Base-by-base conservation (phyloP, 495 filamentous ascomycete genomes). In the Xylaria nigripes region DNA sequence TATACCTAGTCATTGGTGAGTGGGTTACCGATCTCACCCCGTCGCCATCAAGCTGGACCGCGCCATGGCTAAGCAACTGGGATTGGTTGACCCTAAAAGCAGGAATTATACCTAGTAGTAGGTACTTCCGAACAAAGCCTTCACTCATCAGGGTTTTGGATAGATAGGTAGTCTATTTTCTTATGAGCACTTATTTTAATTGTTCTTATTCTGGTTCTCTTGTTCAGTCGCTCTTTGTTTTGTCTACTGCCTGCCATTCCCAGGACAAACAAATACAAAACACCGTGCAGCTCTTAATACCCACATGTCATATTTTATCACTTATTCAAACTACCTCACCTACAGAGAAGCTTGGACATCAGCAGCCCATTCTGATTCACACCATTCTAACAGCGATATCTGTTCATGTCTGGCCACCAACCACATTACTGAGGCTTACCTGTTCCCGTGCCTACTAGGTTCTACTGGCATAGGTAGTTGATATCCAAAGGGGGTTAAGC, bases 21-120 rank as follows among this genome's bases (percentile, higher is more conserved):
- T 18, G 36, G 36, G 36, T 40, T 40, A 18, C 36, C 36, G n/a
- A 18, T 40, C 15, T 40, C 4, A 40, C 36, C 36, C 2, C 43
- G 19, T 51, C 18, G 48, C 48, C 48, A 55, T 38, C 53, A 55
- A 9, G 8, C 34, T 27, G 46, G 38, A 41, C 40, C 53, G 29
- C n/a, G 36, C 38, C 38, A 24, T n/a, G 1, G 19, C 43, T n/a
- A 40, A 40, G 36, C n/a, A 13, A 40, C 36, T 34, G 34, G 36
- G 44, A 47, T 48, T 22, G 51, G 10, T 47, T 43, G 24, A 53
- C n/a, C 25, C 12, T 32, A n/a, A 3, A 12, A n/a, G 23, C 32
- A 29, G 9, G 4, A 29, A 34, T 10, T 9, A 41, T 29, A 7
- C 51, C 44, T 24, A 47, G 43, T 19, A 41, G 4, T 41, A 19